Conservation (phyloP, 345 rosid species). For the Luvunga scandens region DNA sequence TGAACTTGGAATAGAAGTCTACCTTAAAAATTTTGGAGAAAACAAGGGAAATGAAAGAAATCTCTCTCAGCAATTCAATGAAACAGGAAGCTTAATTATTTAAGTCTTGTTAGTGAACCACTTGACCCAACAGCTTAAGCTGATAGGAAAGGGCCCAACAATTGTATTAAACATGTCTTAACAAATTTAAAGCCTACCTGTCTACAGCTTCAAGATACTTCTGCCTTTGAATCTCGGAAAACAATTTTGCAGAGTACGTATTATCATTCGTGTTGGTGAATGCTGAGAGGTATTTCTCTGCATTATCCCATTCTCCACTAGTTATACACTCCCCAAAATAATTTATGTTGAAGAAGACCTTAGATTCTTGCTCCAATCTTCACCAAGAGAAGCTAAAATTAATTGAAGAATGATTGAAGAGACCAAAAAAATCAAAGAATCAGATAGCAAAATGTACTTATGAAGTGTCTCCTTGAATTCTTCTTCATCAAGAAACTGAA, state of each 20-base stretch:
- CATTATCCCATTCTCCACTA: conserved; percentile 54
- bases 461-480: conserved; percentile 37
- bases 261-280: conserved; percentile 53
- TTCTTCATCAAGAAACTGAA: conserved; percentile 41
- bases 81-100: not conserved
- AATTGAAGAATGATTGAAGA: not conserved
- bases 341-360: conserved; percentile 58
- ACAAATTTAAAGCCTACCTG: not conserved
- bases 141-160: not conserved
- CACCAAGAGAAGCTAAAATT: conserved; percentile 17
- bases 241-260: conserved; percentile 54
- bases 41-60: not conserved
- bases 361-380: conserved; percentile 75
- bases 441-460: conserved; percentile 15
- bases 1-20: conserved; percentile 27
- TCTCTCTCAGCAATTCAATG: not conserved
- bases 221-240: conserved; percentile 56
- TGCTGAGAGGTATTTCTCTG: conserved; percentile 65
- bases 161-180: not conserved
- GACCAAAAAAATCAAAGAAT: not conserved
- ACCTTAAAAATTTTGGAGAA: not conserved
- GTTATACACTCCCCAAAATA: conserved; percentile 54
- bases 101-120: not conserved
- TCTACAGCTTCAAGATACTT: not conserved
- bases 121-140: not conserved